Conservation (phyloP, 768 basidiomycete genomes). For the Filobasidium floriforme region DNA sequence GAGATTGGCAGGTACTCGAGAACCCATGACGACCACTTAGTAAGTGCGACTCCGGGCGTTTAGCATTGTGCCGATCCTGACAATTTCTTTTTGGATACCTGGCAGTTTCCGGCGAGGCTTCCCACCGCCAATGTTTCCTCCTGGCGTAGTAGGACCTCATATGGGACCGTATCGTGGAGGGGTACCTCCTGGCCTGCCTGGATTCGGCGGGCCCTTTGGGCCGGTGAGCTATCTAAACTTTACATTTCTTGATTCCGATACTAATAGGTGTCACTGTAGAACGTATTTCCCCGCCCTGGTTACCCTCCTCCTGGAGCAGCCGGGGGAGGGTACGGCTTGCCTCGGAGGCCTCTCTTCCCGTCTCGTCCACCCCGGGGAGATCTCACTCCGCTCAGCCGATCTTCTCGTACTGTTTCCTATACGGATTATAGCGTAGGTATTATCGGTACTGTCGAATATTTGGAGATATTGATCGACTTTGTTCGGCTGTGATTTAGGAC, state of each 20-base stretch:
- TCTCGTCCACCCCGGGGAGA: constrained; percentile 18
- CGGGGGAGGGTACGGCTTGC: constrained; percentile 41
- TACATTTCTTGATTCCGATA: background rate
- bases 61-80: constrained; percentile 22
- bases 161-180: constrained; percentile 44
- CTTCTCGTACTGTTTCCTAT: background rate
- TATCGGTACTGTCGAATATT: background rate
- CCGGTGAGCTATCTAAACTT: constrained; percentile 26
- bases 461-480: background rate
- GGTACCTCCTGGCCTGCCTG: constrained; percentile 39
- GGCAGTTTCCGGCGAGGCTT: constrained; percentile 15
- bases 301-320: constrained; percentile 41
- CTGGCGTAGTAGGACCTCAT: constrained; percentile 26
- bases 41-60: constrained; percentile 14
- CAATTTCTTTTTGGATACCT: background rate
- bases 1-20: constrained; percentile 41
- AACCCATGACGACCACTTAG: constrained; percentile 45
- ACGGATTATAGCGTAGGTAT: background rate
- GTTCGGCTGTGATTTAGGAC: background rate
- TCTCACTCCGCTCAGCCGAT: background rate
- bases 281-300: constrained; percentile 42
- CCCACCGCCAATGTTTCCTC: constrained; percentile 22
- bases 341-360: constrained; percentile 26
- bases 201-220: constrained; percentile 43
- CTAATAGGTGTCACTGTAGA: constrained; percentile 20